Conservation (phyloP, 1,284 basidiomycete genomes). For the Cutaneotrichosporon daszewskae region DNA sequence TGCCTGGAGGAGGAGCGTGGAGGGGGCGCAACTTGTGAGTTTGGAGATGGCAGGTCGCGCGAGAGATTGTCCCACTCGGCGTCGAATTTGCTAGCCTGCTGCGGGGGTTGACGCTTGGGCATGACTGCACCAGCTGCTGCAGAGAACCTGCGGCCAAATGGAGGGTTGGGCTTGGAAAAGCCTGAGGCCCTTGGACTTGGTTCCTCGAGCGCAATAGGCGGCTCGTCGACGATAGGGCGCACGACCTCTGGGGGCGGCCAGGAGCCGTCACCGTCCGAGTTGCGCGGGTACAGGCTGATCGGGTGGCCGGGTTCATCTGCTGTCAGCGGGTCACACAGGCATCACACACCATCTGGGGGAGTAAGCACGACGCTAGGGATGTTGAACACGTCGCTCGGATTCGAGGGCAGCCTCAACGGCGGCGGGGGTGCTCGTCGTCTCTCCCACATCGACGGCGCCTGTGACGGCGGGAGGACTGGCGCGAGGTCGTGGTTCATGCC, state of each 20-base stretch:
- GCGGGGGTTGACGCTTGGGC: too few species aligned
- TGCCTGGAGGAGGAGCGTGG: too few species aligned
- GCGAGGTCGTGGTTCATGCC: background rate
- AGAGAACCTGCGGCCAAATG: background rate
- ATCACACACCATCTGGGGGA: slow-evolving; percentile 11
- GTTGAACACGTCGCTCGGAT: background rate
- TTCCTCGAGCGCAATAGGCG: too few species aligned
- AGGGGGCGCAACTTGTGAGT: too few species aligned
- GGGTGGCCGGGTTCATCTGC: slow-evolving; percentile 10
- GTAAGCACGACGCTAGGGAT: slow-evolving; percentile 11
- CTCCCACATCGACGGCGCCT: too few species aligned
- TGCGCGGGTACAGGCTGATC: slow-evolving; percentile 12
- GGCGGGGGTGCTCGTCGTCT: slow-evolving; percentile 1
- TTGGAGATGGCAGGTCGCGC: background rate
- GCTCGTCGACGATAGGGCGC: background rate
- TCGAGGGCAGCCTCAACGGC: background rate
- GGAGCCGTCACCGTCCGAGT: background rate
- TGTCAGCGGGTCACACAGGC: background rate
- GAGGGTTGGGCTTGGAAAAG: background rate
- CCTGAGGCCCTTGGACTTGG: too few species aligned
- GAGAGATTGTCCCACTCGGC: slow-evolving; percentile 3
- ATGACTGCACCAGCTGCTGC: slow-evolving; percentile 4
- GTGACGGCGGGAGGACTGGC: too few species aligned
- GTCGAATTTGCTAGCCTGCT: too few species aligned
- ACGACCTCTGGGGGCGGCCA: background rate